Conservation (phyloP, 2,329 filamentous ascomycete species). For the Diaporthe ampelina region DNA sequence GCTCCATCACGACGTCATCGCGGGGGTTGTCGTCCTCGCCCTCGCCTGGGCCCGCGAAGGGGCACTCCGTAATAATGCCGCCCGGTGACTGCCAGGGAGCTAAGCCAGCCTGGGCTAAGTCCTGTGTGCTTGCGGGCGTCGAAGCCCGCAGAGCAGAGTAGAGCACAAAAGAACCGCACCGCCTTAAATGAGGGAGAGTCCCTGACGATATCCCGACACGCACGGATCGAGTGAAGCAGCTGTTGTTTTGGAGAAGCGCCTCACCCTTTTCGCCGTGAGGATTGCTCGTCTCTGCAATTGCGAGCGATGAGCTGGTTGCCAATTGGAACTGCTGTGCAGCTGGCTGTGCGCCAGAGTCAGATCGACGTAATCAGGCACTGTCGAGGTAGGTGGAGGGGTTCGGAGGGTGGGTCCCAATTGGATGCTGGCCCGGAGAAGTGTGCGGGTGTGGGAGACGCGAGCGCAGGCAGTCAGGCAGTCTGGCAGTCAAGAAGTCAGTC, state of each 20-base stretch:
- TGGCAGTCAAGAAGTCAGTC: neutral
- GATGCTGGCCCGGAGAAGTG: neutral
- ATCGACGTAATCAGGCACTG: constrained; percentile 25
- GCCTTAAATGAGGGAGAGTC: neutral
- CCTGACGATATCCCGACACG: neutral
- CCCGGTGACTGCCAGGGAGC: neutral
- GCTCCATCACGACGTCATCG: constrained; percentile 35
- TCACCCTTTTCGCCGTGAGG: constrained; percentile 6
- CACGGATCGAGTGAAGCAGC: constrained; percentile 25
- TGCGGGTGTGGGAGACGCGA: neutral
- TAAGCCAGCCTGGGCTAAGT: constrained; percentile 22
- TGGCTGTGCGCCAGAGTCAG: constrained; percentile 13
- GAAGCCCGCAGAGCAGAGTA: constrained; percentile 1
- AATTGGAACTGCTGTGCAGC: neutral
- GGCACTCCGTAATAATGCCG: constrained; percentile 16
- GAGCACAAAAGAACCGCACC: neutral
- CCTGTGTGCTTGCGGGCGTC: neutral
- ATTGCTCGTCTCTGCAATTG: neutral
- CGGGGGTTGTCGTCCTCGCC: constrained; percentile 30
- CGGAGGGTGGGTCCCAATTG: constrained; percentile 22
- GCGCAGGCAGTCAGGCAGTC: neutral
- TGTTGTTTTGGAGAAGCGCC: neutral
- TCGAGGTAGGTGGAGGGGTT: neutral
- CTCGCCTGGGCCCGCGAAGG: neutral
- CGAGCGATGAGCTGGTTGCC: neutral